Conservation (phyloP, 441 rosid genomes). For the Croton setiger region DNA sequence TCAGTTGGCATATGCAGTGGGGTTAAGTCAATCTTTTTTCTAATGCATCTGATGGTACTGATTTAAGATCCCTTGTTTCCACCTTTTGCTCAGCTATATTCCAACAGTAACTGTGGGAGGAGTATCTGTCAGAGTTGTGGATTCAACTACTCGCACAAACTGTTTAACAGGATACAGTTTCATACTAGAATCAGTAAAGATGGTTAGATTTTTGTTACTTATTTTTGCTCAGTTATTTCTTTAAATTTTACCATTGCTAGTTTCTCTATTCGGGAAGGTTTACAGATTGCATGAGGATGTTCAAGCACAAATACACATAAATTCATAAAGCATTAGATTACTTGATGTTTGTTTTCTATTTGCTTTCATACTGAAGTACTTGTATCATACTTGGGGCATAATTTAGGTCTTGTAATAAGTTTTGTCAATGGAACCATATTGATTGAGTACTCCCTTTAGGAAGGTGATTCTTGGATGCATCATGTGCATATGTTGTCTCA, state of each 20-base stretch:
- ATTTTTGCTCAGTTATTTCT: neutral
- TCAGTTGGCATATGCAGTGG: constrained; percentile 16
- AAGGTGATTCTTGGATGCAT: no score
- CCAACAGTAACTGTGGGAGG: constrained; percentile 64
- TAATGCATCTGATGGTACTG: neutral
- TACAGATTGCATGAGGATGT: neutral
- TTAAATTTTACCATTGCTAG: neutral
- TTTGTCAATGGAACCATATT: neutral
- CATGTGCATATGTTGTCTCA: no score
- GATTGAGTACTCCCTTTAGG: no score
- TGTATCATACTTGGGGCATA: neutral
- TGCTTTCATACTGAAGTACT: neutral
- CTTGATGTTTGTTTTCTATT: neutral
- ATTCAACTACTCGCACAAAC: constrained; percentile 52
- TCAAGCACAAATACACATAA: neutral
- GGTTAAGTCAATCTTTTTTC: constrained; percentile 14
- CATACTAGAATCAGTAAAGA: constrained; percentile 52
- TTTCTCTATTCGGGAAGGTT: neutral
- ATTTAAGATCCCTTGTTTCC: constrained; percentile 12
- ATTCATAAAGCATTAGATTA: neutral
- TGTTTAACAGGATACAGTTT: constrained; percentile 69
- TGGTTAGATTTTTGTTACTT: constrained; percentile 36
- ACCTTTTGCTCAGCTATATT: constrained; percentile 35
- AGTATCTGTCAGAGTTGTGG: constrained; percentile 54
- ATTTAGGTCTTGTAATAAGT: neutral